Evolutionary conservation across 2,329 filamentous ascomycete species (phyloP).

Genomic region (Periconia macrospinosa): DNA sequence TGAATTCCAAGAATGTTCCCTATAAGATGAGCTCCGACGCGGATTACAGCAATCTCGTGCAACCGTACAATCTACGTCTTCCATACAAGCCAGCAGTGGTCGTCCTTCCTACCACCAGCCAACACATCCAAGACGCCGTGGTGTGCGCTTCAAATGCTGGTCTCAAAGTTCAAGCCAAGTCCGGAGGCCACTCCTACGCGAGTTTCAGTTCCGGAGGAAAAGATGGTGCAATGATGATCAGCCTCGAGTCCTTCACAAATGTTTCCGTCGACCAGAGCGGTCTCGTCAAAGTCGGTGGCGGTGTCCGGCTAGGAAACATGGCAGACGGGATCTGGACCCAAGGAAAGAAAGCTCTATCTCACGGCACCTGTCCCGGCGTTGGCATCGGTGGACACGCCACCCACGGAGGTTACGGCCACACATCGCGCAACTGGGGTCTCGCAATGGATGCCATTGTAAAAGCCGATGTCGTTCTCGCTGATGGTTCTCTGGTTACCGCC

Average conservation of each 20-base stretch:
- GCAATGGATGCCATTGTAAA: conserved; percentile 39
- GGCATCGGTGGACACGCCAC: conserved; percentile 42
- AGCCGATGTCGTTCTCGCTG: conserved; percentile 42
- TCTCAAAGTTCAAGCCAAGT: conserved; percentile 63
- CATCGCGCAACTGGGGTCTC: conserved; percentile 38
- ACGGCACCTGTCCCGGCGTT: conserved; percentile 56
- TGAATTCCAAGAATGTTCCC: conserved; percentile 38
- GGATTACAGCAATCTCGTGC: conserved; percentile 27
- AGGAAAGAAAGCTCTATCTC: conserved; percentile 47
- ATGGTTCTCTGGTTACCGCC: conserved; percentile 42
- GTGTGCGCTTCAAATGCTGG: conserved; percentile 56
- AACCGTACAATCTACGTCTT: conserved; percentile 42
- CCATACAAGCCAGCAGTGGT: conserved; percentile 56
- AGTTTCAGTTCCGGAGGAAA: conserved; percentile 54
- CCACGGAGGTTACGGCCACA: conserved; percentile 39
- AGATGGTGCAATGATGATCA: conserved; percentile 50
- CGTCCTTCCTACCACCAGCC: conserved; percentile 55
- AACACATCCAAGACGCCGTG: conserved; percentile 61
- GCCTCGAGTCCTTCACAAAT: conserved; percentile 51
- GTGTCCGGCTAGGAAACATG: conserved; percentile 51
- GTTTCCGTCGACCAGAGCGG: conserved; percentile 46
- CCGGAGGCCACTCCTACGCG: conserved; percentile 67
- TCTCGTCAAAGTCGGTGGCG: conserved; percentile 51
- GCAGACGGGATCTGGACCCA: conserved; percentile 38
- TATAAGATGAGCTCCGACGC: conserved; percentile 28